Evolutionary conservation across 2,329 filamentous ascomycete species (phyloP), one percentile per base, ranked within the genome.

Genomic region (Xylariales sp.): DNA sequence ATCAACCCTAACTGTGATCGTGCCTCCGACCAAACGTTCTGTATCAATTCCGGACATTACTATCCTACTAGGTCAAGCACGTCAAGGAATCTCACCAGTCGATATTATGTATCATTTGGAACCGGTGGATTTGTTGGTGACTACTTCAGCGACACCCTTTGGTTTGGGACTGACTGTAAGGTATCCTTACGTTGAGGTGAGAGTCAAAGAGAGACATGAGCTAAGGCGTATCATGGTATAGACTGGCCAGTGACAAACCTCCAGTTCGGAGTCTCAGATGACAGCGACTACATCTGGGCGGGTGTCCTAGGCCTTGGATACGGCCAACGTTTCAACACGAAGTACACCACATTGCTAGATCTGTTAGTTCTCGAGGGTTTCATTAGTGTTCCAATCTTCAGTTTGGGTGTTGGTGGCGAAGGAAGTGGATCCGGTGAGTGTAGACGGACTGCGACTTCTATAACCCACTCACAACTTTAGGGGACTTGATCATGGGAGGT

Each of bases 401-500:
- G 60, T 33, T 29, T 66, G 12, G 59, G 56, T 0, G 52, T 65
- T 3, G 62, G 62, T 2, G 57, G 56, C 8, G 56, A 60, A 31
- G 57, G 52, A 4, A 53, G 57, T 15, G 58, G 57, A 4, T 55
- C 57, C 15, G 58, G 60, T 59, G 46, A 47, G 1, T 31, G 2
- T n/a, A 6, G 11, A 9, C 16, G n/a, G n/a, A 3, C 14, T 3
- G 15, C 4, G 11, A 24, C 5, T 16, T 8, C 3, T 12, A 19
- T 5, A 21, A 3, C 8, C 2, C 12, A 7, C 32, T 47, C 7
- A 45, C 22, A 39, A 19, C 10, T 31, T 12, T 6, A 61, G 61
- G 61, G 25, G 59, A 63, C 21, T 62, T 66, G 31, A 58, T 73
- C 6, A 72, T 74, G 43, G 69, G 69, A 15, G 70, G 69, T 12